Evolutionary conservation across 352 stramenopile species (phyloP).

Genomic region (Globisporangium sylvaticum): DNA sequence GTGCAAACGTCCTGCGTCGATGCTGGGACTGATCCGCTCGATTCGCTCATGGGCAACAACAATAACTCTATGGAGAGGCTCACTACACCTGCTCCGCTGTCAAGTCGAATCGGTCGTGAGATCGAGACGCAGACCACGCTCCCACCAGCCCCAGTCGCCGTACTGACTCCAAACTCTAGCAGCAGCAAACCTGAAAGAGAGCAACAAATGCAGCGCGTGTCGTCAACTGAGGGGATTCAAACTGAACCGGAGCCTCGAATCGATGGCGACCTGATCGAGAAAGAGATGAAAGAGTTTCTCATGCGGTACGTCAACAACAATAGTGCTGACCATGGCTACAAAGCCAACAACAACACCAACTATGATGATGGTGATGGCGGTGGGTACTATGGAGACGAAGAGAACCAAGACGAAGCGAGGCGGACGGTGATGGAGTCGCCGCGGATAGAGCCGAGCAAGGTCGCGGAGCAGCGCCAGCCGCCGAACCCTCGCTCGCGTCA

Average conservation of each 20-base stretch:
- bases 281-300: slow-evolving; percentile 61
- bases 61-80: slow-evolving; percentile 1
- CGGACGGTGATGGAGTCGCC: slow-evolving; percentile 31
- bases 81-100: background rate
- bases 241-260: slow-evolving; percentile 21
- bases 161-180: background rate
- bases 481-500: slow-evolving; percentile 41
- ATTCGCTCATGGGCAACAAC: slow-evolving; percentile 34
- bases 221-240: background rate
- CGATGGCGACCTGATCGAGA: slow-evolving; percentile 34
- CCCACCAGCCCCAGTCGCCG: slow-evolving; percentile 28
- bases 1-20: slow-evolving; percentile 24
- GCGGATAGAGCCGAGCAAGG: slow-evolving; percentile 39
- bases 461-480: slow-evolving; percentile 42
- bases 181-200: background rate
- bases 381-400: background rate
- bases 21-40: slow-evolving; percentile 49
- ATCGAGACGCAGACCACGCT: slow-evolving; percentile 52
- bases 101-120: slow-evolving; percentile 18
- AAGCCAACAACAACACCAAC: background rate
- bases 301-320: slow-evolving; percentile 24
- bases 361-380: background rate
- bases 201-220: background rate
- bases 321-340: background rate
- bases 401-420: slow-evolving; percentile 17